Evolutionary conservation across 2,329 filamentous ascomycete genomes (phyloP).

Genomic region (Esteya vermicola): DNA sequence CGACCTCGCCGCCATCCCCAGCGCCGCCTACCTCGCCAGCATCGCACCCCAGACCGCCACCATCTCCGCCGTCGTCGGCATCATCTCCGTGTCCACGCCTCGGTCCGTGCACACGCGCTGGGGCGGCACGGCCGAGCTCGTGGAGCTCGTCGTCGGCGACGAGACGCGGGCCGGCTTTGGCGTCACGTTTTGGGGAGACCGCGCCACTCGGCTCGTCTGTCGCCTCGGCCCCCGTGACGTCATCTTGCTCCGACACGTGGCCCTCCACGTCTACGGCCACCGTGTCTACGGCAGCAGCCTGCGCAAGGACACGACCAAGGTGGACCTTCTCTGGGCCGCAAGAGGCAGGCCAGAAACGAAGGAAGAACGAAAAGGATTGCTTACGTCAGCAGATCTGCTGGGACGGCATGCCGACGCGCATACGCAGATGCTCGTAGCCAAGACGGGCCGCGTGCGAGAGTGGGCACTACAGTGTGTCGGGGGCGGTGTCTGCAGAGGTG

Average conservation of each 20-base stretch:
- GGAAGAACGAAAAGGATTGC: neutral
- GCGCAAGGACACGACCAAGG: slow-evolving; percentile 52
- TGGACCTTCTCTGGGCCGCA: slow-evolving; percentile 55
- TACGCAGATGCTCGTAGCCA: slow-evolving; percentile 43
- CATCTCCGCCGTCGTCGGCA: slow-evolving; percentile 64
- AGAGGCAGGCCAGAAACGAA: slow-evolving; percentile 31
- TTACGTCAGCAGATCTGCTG: neutral
- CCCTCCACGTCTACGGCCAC: slow-evolving; percentile 58
- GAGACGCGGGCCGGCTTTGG: slow-evolving; percentile 54
- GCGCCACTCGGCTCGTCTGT: slow-evolving; percentile 18
- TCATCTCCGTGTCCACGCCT: slow-evolving; percentile 57
- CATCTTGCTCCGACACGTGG: slow-evolving; percentile 66
- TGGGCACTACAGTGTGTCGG: slow-evolving; percentile 62
- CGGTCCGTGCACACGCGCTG: slow-evolving; percentile 55
- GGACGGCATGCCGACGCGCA: too few species aligned
- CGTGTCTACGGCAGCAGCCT: slow-evolving; percentile 78
- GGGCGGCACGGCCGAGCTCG: slow-evolving; percentile 46
- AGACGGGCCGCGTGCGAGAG: slow-evolving; percentile 52
- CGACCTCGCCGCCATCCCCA: slow-evolving; percentile 57
- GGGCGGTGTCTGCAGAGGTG: neutral
- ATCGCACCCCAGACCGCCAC: slow-evolving; percentile 72
- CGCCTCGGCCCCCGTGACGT: slow-evolving; percentile 56
- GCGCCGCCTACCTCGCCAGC: slow-evolving; percentile 45
- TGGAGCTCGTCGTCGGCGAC: slow-evolving; percentile 73
- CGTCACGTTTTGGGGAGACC: slow-evolving; percentile 1